These are phyloP conservation scores for Clitopilus hobsonii DNA, from an alignment of 768 basidiomycete species.

Conservation along the genomic window DNA sequence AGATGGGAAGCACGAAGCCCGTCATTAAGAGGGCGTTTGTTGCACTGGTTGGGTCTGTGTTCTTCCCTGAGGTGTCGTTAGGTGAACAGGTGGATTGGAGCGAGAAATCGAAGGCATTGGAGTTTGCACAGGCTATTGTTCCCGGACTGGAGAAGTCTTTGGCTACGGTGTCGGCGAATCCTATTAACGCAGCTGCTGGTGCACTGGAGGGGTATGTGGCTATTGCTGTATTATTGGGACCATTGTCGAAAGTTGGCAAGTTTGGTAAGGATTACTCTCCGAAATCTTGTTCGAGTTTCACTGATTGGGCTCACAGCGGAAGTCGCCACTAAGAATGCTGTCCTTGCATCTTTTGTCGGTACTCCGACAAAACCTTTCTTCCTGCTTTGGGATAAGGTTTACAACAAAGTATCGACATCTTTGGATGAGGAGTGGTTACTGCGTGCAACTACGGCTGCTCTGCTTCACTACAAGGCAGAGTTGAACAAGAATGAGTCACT, in stretches of 20 bases:
- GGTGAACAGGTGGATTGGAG: conserved; percentile 16
- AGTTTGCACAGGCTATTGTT: conserved; percentile 50
- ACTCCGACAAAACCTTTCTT: conserved; percentile 73
- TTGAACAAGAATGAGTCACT: conserved; percentile 47
- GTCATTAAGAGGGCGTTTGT: conserved; percentile 56
- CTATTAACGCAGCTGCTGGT: conserved; percentile 53
- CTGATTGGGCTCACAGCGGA: conserved; percentile 29
- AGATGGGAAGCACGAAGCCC: conserved; percentile 67
- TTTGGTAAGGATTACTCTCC: conserved; percentile 39
- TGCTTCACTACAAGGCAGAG: conserved; percentile 44
- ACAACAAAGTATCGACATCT: conserved; percentile 58
- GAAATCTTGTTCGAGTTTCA: conserved; percentile 5
- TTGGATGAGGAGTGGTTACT: conserved; percentile 77
- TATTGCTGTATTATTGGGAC: conserved; percentile 61
- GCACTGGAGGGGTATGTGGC: conserved; percentile 87
- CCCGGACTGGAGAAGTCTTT: conserved; percentile 67
- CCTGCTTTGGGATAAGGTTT: conserved; percentile 83
- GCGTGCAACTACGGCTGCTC: conserved; percentile 50
- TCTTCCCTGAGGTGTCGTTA: conserved; percentile 16
- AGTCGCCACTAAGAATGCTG: conserved; percentile 41
- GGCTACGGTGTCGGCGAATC: conserved; percentile 59
- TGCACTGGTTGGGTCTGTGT: conserved; percentile 52
- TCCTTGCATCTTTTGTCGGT: conserved; percentile 41
- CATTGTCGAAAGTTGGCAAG: conserved; percentile 41
- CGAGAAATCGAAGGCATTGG: conserved; percentile 33